Evolutionary conservation across 306 rosid genomes (phyloP).

Genomic region (Cajanus cajan): DNA sequence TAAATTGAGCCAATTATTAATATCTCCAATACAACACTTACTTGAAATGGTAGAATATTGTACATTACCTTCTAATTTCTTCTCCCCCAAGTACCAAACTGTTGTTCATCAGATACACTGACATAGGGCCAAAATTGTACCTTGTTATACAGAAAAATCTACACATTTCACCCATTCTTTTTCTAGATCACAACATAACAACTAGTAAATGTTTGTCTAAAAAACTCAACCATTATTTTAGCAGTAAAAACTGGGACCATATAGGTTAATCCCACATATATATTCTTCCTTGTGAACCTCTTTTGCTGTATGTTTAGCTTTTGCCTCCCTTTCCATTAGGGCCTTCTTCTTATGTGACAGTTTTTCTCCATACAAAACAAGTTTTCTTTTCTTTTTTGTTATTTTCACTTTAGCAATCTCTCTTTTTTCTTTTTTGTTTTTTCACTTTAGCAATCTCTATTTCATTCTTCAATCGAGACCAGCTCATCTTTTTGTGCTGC

Average conservation of each 20-base stretch:
- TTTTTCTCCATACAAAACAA: background rate
- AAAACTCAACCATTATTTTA: constrained; percentile 5
- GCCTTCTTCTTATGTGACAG: constrained; percentile 21
- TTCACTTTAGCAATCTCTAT: background rate
- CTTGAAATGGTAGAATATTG: background rate
- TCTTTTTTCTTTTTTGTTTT: background rate
- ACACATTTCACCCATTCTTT: background rate
- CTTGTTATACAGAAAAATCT: constrained; percentile 10
- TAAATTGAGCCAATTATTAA: background rate
- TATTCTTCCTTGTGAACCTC: background rate
- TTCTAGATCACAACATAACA: constrained; percentile 22
- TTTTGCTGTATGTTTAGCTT: constrained; percentile 1
- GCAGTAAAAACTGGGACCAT: constrained; percentile 18
- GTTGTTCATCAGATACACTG: background rate
- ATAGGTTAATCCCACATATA: constrained; percentile 15
- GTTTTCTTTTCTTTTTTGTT: background rate
- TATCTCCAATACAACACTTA: background rate
- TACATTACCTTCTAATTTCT: constrained; percentile 1
- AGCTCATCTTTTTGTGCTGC: constrained; percentile 6
- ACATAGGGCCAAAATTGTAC: constrained; percentile 16
- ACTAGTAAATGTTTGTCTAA: background rate
- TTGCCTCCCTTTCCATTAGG: constrained; percentile 6
- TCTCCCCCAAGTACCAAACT: constrained; percentile 9
- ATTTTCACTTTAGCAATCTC: background rate
- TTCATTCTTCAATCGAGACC: constrained; percentile 25